Evolutionary conservation across 352 stramenopile species (phyloP), one percentile per base, ranked within the genome.

Genomic region (Halophytophthora batemanensis): DNA sequence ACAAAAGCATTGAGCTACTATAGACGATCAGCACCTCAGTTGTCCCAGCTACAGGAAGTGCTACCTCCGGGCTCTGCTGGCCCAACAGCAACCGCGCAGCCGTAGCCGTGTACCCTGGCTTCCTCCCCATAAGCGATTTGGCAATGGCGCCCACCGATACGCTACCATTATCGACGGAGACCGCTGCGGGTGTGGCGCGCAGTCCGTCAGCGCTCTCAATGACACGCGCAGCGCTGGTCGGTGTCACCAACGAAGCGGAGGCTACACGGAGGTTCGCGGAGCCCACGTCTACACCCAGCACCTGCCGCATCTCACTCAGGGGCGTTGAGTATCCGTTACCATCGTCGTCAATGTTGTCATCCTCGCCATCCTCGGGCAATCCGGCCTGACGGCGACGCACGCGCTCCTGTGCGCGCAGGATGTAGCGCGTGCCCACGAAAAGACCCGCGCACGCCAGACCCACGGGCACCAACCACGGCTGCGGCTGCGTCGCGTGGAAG

Each of bases 241-340:
- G 18, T 25, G 48, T 54, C 12, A 74, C 35, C 17, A 77, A 42
- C 19, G 71, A 69, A 12, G 71, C 67, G 2, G 53, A 46, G 2
- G 77, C 64, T 22, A 87, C 60, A n/a, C 77, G 69, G 15, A 87
- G 54, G 49, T 76, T 84, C 7, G 61, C 47, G 1, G 77, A 73
- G 11, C 77, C 77, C 37, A 82, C 65, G 51, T 86, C 74, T n/a
- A 87, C 59, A 12, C 74, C 74, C 15, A 88, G 48, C 8, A 86
- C 60, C 31, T 79, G 71, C 39, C 64, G 64, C 37, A 72, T 59
- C 36, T 58, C 64, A 37, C 31, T 56, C 17, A 52, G 10, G 10
- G 47, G 21, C 42, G 59, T 53, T 19, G 45, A 35, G 33, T 38
- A 38, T 4, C 8, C 19, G 8, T 28, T 23, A 41, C 11, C 38